Evolutionary conservation across 306 rosid species (phyloP).

Genomic region (Calophaca sinica): DNA sequence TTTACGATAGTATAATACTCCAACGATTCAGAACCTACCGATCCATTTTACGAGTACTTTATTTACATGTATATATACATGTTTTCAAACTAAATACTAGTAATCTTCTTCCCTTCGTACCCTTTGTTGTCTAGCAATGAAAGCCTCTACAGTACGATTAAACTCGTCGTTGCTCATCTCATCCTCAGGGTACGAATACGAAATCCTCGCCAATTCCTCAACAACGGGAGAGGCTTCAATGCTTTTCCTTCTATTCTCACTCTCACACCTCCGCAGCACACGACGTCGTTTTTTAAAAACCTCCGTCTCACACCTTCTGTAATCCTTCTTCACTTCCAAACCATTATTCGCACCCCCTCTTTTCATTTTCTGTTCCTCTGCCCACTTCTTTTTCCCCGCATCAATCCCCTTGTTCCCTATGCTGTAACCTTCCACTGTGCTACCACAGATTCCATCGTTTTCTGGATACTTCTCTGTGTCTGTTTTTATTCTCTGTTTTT

Average conservation of each 20-base stretch:
- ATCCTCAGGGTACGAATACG: slow-evolving; percentile 56
- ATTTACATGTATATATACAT: background rate
- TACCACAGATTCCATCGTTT: background rate
- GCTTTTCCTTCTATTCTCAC: slow-evolving; percentile 57
- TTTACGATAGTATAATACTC: too few species aligned
- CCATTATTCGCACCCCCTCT: slow-evolving; percentile 29
- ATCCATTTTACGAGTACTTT: background rate
- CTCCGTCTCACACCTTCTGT: slow-evolving; percentile 60
- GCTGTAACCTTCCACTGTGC: background rate
- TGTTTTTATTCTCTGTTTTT: slow-evolving; percentile 3
- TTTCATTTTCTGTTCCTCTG: slow-evolving; percentile 26
- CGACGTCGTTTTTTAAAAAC: slow-evolving; percentile 44
- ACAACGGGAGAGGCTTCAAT: background rate
- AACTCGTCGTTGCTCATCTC: slow-evolving; percentile 82
- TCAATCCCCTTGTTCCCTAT: background rate
- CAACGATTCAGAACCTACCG: too few species aligned
- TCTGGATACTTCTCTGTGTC: background rate
- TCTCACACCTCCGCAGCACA: slow-evolving; percentile 57
- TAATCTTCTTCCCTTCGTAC: slow-evolving; percentile 62
- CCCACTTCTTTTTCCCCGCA: too few species aligned
- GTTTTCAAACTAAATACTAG: too few species aligned
- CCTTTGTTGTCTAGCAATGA: slow-evolving; percentile 84
- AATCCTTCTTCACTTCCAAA: slow-evolving; percentile 42
- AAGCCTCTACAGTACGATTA: slow-evolving; percentile 75
- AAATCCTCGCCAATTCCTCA: slow-evolving; percentile 25